phyloP scores from a whole-genome alignment of 2,329 filamentous ascomycete genomes.

The Botrytis cinerea region DNA sequence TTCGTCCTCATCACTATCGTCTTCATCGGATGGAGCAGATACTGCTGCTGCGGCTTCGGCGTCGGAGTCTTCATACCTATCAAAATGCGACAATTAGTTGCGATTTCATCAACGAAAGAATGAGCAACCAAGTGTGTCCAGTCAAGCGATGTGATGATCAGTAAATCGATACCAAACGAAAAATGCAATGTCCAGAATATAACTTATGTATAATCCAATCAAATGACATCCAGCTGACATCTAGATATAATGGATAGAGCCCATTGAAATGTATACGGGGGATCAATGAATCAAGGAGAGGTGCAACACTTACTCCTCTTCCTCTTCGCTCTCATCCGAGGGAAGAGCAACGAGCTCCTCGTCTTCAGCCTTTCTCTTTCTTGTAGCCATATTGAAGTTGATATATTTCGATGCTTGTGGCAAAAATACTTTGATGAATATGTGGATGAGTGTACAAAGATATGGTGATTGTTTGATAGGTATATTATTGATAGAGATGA shows the following conservation, averaged over 20 bases:
- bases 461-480: background rate
- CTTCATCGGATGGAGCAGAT: slow-evolving; percentile 33
- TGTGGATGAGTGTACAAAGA: background rate
- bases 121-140: background rate
- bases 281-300: slow-evolving; percentile 5
- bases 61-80: slow-evolving; percentile 42
- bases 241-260: background rate
- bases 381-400: slow-evolving; percentile 29
- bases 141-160: slow-evolving; percentile 1
- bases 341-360: slow-evolving; percentile 41
- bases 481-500: background rate
- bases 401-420: background rate
- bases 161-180: background rate
- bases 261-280: background rate
- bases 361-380: slow-evolving; percentile 38
- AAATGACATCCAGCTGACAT: background rate
- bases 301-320: slow-evolving; percentile 37
- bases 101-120: slow-evolving; percentile 2
- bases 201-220: background rate
- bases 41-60: slow-evolving; percentile 29
- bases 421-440: background rate
- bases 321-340: slow-evolving; percentile 38
- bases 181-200: background rate
- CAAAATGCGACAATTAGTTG: slow-evolving; percentile 26
- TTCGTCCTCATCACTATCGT: slow-evolving; percentile 43